Base-by-base conservation (phyloP, 805 yeast species). In the Candida nitratophila region DNA sequence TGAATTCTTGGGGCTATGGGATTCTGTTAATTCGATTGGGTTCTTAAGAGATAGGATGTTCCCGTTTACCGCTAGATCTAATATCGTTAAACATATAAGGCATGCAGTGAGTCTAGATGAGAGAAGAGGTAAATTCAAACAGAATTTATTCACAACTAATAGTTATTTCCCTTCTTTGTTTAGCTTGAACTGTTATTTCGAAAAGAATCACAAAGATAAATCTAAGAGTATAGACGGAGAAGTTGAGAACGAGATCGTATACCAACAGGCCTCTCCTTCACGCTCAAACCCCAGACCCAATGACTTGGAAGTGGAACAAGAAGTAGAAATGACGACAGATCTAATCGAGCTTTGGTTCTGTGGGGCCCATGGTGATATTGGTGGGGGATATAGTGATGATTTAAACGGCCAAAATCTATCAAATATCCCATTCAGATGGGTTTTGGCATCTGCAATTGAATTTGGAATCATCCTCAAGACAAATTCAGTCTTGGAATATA, bases 71-170 rank as follows among this genome's bases (percentile, higher is more conserved):
- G 71, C 79, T 2, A 64, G 71, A 41, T 66, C 76, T 37, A 61
- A 68, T 14, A 68, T 69, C 43, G 83, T 81, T 7, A 66, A 70
- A 24, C 84, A 80, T 52, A 73, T 80, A 14, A 65, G 89, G 46
- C 87, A 82, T 56, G 86, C 86, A 0, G 73, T 81, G 2, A 76
- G 85, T 47, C 58, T 82, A 30, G 86, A 82, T 60, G 89, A 82
- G 55, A 66, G 86, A 52, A 63, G 87, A 43, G 76, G 78, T 0
- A 81, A 77, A 52, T 80, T 76, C 52, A 79, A 77, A 49, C 84
- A 77, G 48, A 75, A 76, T 37, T 59, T 76, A 35, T 76, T 80
- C 47, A 58, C 63, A 8, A 75, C 79, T 1, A 64, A 64, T 48
- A 63, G 73, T 6, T 64, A 68, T 37, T 49, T 50, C 19, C 70